Evolutionary conservation across 441 rosid species (phyloP).

Genomic region (Gossypium gossypioides): DNA sequence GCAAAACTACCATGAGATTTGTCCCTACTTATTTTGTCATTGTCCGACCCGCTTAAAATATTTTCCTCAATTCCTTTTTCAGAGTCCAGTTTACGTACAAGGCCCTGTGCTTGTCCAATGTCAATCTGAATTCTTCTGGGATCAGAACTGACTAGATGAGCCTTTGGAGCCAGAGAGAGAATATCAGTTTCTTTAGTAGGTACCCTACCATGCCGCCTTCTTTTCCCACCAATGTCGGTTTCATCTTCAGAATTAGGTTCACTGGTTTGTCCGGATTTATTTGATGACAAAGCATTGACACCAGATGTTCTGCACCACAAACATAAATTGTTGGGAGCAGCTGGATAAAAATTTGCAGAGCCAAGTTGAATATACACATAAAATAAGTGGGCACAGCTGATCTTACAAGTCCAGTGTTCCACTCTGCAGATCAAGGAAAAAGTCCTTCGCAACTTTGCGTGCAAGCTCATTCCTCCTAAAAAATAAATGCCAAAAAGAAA

Average conservation of each 20-base stretch:
- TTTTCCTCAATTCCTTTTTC: conserved; percentile 75
- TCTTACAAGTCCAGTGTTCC: conserved; percentile 79
- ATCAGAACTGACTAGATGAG: conserved; percentile 67
- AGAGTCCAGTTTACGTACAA: conserved; percentile 73
- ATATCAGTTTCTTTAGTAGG: conserved; percentile 54
- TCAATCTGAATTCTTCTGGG: conserved; percentile 69
- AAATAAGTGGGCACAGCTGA: neutral
- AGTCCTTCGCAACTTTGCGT: conserved; percentile 69
- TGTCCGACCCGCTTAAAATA: conserved; percentile 60
- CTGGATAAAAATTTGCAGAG: neutral
- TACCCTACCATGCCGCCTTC: conserved; percentile 53
- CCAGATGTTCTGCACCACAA: conserved; percentile 63
- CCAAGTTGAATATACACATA: neutral
- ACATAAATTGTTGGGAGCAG: conserved; percentile 3
- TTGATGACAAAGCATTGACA: conserved; percentile 35
- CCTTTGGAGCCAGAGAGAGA: conserved; percentile 71
- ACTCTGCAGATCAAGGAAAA: conserved; percentile 78
- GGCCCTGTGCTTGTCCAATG: conserved; percentile 73
- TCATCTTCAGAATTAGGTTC: conserved; percentile 87
- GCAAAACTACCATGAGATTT: conserved; percentile 61
- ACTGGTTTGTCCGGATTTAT: conserved; percentile 53
- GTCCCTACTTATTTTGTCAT: conserved; percentile 57
- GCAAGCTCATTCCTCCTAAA: conserved; percentile 89
- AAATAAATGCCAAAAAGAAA: conserved; percentile 7
- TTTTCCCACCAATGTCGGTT: conserved; percentile 51